Evolutionary conservation across 306 rosid genomes (phyloP).

Genomic region (Cucumis melo): DNA sequence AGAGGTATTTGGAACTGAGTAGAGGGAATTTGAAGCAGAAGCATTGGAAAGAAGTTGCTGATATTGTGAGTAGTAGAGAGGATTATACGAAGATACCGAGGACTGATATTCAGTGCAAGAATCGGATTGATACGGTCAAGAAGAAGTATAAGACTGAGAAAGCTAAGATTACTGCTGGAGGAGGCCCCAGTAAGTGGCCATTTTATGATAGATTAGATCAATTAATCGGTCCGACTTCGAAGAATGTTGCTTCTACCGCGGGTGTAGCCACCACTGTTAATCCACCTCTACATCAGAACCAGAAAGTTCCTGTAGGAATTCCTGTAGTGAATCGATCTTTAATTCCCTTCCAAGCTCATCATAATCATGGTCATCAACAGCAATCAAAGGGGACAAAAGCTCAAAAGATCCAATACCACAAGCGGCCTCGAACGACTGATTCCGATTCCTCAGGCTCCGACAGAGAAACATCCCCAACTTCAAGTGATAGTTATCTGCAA

Average conservation of each 20-base stretch:
- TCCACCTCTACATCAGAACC: conserved; percentile 14
- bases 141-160: conserved; percentile 93
- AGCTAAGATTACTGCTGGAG: conserved; percentile 49
- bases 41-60: conserved; percentile 98
- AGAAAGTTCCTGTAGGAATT: conserved; percentile 54
- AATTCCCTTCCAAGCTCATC: conserved; percentile 23
- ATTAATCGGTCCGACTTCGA: conserved; percentile 58
- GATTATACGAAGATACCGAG: conserved; percentile 55
- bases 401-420: conserved; percentile 38
- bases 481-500: conserved; percentile 53
- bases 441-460: conserved; percentile 26
- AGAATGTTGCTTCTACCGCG: conserved; percentile 21
- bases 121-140: conserved; percentile 92
- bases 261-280: conserved; percentile 7
- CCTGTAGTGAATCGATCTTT: conserved; percentile 44
- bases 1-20: conserved; percentile 83
- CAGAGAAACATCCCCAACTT: conserved; percentile 45
- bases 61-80: conserved; percentile 65
- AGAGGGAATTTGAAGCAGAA: conserved; percentile 93
- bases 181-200: conserved; percentile 63
- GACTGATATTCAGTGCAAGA: conserved; percentile 91
- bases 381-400: conserved; percentile 17
- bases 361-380: conserved; percentile 15
- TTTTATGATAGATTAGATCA: conserved; percentile 55
- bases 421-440: conserved; percentile 14